These are phyloP conservation scores for Suillus bovinus DNA, from an alignment of 768 basidiomycete species.

Conservation along the genomic window DNA sequence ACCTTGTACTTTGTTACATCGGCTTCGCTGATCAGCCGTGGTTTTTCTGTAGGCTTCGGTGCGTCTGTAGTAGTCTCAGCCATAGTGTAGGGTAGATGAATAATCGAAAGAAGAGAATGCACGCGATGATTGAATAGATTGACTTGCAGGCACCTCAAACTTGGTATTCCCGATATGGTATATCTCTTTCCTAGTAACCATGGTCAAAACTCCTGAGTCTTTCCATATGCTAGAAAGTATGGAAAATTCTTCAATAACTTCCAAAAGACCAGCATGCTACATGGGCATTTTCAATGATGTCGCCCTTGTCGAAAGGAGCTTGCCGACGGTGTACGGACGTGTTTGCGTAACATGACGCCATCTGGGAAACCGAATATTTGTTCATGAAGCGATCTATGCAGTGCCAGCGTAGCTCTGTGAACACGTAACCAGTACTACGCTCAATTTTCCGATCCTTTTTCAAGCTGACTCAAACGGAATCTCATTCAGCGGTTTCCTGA, in stretches of 20 bases:
- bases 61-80: conserved; percentile 54
- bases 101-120: conserved; percentile 10
- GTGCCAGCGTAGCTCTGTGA: background rate
- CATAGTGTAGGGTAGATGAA: conserved; percentile 41
- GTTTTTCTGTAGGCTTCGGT: conserved; percentile 47
- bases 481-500: background rate
- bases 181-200: conserved; percentile 8
- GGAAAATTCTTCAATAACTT: background rate
- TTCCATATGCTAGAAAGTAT: background rate
- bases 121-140: conserved; percentile 10
- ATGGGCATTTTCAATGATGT: too few relatives aligned
- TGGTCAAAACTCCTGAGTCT: background rate
- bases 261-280: background rate
- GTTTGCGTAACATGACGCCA: background rate
- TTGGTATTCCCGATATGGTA: conserved; percentile 29
- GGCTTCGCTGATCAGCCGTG: conserved; percentile 58
- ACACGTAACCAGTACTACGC: background rate
- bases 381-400: background rate
- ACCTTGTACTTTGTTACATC: conserved; percentile 92
- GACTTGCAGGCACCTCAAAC: conserved; percentile 5
- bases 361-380: background rate
- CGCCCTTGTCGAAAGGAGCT: background rate
- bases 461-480: background rate
- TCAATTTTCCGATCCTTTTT: background rate
- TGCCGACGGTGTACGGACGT: background rate